These are phyloP conservation scores for Cochliopodium minus DNA, from an alignment of 208 protist genomes.

Conservation along the genomic window DNA sequence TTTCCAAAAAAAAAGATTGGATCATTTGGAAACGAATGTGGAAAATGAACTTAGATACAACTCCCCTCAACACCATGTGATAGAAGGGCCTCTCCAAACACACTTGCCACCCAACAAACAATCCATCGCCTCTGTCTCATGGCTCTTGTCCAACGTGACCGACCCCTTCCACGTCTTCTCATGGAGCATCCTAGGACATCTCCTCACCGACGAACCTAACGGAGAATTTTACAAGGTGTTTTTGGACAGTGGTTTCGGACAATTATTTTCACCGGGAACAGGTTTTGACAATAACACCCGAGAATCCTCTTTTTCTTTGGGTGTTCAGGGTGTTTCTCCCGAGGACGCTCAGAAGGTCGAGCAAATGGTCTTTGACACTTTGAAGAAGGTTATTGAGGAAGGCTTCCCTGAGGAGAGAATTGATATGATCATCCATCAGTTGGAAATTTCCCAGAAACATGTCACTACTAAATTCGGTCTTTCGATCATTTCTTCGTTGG, in stretches of 20 bases:
- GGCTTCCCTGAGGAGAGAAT: background rate
- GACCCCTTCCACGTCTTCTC: background rate
- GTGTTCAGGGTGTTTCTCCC: background rate
- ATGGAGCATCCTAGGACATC: background rate
- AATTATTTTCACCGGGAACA: background rate
- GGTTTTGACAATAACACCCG: background rate
- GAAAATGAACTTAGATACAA: no score
- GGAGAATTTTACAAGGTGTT: constrained; percentile 5
- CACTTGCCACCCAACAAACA: no score
- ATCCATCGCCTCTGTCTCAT: background rate
- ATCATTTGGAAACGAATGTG: no score
- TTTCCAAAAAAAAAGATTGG: no score
- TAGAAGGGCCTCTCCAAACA: no score
- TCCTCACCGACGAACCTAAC: background rate
- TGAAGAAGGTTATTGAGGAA: background rate
- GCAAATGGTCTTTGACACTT: background rate
- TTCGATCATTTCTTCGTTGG: background rate
- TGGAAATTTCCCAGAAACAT: background rate
- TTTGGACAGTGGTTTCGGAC: background rate
- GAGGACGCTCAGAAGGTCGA: background rate
- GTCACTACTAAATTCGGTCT: constrained; percentile 1
- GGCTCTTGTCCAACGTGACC: background rate
- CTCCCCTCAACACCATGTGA: no score
- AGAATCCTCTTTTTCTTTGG: background rate
- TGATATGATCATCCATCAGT: background rate